Evolutionary conservation across 2,329 filamentous ascomycete species (phyloP), one percentile per base, ranked within the genome.

Genomic region (Domatiomyces globalis): DNA sequence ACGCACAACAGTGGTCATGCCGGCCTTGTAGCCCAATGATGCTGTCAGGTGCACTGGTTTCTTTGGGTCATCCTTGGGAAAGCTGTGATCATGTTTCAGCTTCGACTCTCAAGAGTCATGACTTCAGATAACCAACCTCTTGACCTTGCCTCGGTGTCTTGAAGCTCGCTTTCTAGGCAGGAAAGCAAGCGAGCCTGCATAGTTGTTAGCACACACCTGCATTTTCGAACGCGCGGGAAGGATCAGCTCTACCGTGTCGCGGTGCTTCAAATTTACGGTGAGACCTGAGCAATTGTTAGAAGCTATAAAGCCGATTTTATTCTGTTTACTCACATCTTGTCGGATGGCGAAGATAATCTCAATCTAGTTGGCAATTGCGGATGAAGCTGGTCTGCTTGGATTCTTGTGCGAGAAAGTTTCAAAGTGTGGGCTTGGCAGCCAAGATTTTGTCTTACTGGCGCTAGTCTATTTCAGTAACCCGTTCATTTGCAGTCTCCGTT

Each of bases 41-140:
- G 92, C 92, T 61, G 92, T 98, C 68, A 98, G 83, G 81, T 98
- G 92, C 73, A 95, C 87, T 68, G 89, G 87, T 84, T 96, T 94
- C 86, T 96, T 96, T 70, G 88, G 79, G 81, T 98, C 89, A 86
- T 98, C 92, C 85, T 96, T 96, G 71, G 92, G 92, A 84, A 98
- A 98, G 76, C 87, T 94, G 69, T 49, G 51, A 49, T 39, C 33
- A 56, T 63, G 52, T 56, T 55, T 57, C 51, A 60, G 53, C 51
- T 59, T 58, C 59, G 60, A 57, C 58, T 61, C 49, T 53, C 48
- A 57, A 51, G 57, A 60, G 56, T 58, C 54, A 58, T 58, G 56
- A 58, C 56, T 56, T 58, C 49, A 53, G 56, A 57, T 27, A 58
- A 58, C 58, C 81, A 79, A 94, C 88, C 84, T 88, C 87, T 95